Evolutionary conservation across 495 filamentous ascomycete species (phyloP).

Genomic region (Glutinoglossum americanum): DNA sequence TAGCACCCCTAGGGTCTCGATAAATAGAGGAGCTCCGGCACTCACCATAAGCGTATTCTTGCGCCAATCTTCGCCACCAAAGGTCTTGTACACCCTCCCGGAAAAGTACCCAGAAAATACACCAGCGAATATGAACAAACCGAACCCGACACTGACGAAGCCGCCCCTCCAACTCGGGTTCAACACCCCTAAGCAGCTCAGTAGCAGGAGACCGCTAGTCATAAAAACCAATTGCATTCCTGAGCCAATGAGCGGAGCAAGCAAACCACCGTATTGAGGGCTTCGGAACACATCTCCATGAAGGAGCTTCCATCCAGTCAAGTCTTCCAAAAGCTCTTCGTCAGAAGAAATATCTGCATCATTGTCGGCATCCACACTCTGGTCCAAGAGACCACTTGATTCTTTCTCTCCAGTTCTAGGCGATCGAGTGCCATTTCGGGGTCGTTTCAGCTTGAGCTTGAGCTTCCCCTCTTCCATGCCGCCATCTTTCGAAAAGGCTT

Average conservation of each 20-base stretch:
- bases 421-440: constrained; percentile 20
- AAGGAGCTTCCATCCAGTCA: constrained; percentile 85
- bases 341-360: constrained; percentile 46
- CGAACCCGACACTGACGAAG: constrained; percentile 71
- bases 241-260: constrained; percentile 73
- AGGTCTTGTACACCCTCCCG: constrained; percentile 64
- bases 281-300: constrained; percentile 85
- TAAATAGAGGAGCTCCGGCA: neutral
- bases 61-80: constrained; percentile 58
- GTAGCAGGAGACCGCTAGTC: constrained; percentile 52
- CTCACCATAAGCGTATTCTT: constrained; percentile 54
- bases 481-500: constrained; percentile 41
- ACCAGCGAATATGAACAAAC: constrained; percentile 74
- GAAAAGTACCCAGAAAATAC: constrained; percentile 89
- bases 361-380: constrained; percentile 33
- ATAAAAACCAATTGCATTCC: constrained; percentile 84
- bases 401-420: constrained; percentile 32
- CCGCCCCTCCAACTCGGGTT: constrained; percentile 87
- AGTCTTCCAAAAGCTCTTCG: constrained; percentile 62
- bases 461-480: constrained; percentile 46
- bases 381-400: constrained; percentile 39
- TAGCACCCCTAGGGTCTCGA: constrained; percentile 9
- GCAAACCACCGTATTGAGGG: constrained; percentile 49
- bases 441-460: constrained; percentile 24
- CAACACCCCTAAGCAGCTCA: constrained; percentile 63